These are phyloP conservation scores for Eruca vesicaria DNA, from an alignment of 441 rosid species.

Conservation along the genomic window DNA sequence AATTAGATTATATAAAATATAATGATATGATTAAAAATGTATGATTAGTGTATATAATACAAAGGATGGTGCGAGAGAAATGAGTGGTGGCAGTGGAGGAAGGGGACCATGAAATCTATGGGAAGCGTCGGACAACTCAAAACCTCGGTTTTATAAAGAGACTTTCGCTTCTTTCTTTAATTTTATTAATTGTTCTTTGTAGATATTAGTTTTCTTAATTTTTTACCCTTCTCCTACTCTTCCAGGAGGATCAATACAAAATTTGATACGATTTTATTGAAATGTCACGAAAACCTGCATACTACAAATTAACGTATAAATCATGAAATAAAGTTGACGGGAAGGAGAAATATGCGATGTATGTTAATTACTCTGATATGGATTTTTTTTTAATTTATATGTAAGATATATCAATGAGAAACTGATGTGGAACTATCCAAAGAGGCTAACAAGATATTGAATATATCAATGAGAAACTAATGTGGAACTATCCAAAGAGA, in stretches of 20 bases:
- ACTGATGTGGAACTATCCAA: neutral
- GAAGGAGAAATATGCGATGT: neutral
- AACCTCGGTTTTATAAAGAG: slow-evolving; percentile 34
- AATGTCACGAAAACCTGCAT: neutral
- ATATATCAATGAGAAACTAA: no score
- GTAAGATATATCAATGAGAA: neutral
- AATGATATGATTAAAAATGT: slow-evolving; percentile 24
- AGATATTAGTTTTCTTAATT: neutral
- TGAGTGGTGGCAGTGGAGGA: slow-evolving; percentile 38
- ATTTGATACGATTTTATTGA: neutral
- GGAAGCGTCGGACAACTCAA: slow-evolving; percentile 37
- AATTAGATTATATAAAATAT: neutral
- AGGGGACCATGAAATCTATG: slow-evolving; percentile 42
- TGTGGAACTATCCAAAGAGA: no score
- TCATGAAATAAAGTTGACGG: neutral
- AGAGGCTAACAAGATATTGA: no score
- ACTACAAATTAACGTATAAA: neutral
- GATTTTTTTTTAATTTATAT: neutral
- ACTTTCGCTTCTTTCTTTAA: slow-evolving; percentile 14
- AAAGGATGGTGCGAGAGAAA: slow-evolving; percentile 37
- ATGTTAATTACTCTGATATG: neutral
- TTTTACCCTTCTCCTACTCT: neutral
- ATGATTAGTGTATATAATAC: slow-evolving; percentile 19
- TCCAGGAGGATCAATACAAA: neutral
- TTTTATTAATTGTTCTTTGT: neutral